Evolutionary conservation across 2,329 filamentous ascomycete species (phyloP).

Genomic region (Chaetomiaceae sp.): DNA sequence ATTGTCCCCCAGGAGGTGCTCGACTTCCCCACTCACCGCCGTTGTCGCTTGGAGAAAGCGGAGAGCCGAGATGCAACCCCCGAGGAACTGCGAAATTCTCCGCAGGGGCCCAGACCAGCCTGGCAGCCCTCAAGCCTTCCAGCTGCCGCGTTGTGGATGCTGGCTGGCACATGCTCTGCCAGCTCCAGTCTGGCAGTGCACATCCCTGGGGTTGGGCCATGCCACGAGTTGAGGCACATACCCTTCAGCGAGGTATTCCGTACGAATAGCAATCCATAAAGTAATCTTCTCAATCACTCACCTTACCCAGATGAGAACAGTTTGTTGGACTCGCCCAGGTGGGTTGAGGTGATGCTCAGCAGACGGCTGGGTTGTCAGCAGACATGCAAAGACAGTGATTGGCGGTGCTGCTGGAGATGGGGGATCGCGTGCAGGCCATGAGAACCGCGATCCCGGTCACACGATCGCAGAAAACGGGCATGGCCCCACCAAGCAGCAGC

Average conservation of each 20-base stretch:
- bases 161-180: no score
- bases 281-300: no score
- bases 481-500: conserved; percentile 1
- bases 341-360: no score
- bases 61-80: background rate
- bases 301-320: no score
- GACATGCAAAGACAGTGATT: background rate
- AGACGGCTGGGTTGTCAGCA: background rate
- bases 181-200: background rate
- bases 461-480: conserved; percentile 10
- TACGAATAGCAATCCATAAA: no score
- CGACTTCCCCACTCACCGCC: conserved; percentile 2
- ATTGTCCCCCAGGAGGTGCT: no score
- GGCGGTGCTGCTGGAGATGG: background rate
- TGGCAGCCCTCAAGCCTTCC: background rate
- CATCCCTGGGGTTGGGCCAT: no score
- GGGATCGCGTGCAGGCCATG: background rate
- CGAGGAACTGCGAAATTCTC: background rate
- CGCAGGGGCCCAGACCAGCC: background rate
- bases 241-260: no score
- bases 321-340: no score
- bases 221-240: no score
- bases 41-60: background rate
- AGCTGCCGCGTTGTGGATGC: background rate
- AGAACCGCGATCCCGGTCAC: conserved; percentile 10